Conservation (phyloP, 257 asterid genomes). For the Cinchona pubescens region DNA sequence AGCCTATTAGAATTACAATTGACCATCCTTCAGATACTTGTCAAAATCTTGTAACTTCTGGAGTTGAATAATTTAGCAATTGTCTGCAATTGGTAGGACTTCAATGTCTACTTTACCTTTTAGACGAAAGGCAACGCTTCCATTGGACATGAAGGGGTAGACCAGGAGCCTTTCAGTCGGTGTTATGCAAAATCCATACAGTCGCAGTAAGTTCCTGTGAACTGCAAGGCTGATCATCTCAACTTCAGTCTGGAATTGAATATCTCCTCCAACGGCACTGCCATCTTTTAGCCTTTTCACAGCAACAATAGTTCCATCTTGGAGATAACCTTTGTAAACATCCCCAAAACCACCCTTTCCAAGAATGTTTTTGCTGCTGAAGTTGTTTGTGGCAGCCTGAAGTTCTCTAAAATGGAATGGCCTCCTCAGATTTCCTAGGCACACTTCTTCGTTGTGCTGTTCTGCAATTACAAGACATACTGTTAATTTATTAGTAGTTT, state of each 20-base stretch:
- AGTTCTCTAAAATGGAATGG: slow-evolving; percentile 78
- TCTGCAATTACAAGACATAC: slow-evolving; percentile 41
- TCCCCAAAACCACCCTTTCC: slow-evolving; percentile 95
- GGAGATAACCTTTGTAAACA: slow-evolving; percentile 85
- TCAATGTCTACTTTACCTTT: slow-evolving; percentile 47
- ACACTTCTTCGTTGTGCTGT: slow-evolving; percentile 59
- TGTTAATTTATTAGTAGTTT: background rate
- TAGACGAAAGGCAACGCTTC: slow-evolving; percentile 90
- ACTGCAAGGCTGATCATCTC: slow-evolving; percentile 95
- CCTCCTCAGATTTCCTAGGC: slow-evolving; percentile 78
- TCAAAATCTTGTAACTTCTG: background rate
- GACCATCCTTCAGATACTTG: background rate
- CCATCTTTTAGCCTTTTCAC: slow-evolving; percentile 90
- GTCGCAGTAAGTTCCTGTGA: slow-evolving; percentile 77
- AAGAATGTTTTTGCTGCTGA: slow-evolving; percentile 79
- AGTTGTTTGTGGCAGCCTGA: slow-evolving; percentile 74
- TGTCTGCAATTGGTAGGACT: background rate
- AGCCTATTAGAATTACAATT: background rate
- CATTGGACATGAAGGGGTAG: slow-evolving; percentile 93
- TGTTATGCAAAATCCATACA: slow-evolving; percentile 79
- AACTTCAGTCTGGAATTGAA: slow-evolving; percentile 89
- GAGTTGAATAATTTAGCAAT: background rate
- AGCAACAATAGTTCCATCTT: slow-evolving; percentile 77
- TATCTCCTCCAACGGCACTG: slow-evolving; percentile 66
- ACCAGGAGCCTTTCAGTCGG: slow-evolving; percentile 72